Base-by-base conservation (phyloP, 768 basidiomycete species). In the Suillus bovinus region DNA sequence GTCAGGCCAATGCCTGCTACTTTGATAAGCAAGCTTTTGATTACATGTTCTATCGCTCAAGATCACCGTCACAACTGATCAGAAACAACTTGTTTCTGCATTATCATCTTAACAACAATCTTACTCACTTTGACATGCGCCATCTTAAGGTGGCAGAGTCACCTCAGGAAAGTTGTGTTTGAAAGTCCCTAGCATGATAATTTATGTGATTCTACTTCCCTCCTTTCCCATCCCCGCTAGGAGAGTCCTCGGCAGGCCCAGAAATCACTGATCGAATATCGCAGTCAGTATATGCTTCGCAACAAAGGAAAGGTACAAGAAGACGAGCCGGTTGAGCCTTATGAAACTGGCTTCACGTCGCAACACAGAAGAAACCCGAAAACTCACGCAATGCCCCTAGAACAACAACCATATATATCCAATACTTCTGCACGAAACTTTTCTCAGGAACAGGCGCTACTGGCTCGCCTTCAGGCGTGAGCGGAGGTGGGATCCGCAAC, bases 381-480 rank as follows among this genome's bases (percentile, higher is more conserved):
- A 59, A 82, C 87, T 74, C 70, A 91, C 88, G 59, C 20, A 90
- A 69, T 49, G 86, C 83, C 20, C 89, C 69, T 11, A 89, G 72
- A 49, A 84, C 72, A 4, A 86, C 80, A 46, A 81, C 77, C 41
- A 93, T 83, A 68, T 94, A 94, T 74, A 94, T 79, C 94, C 94
- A 96, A 74, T 96, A 96, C 72, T 94, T 95, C 69, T 93, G 90
- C 46, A 94, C 61, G 74, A 95, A 93, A 13, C 86, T 78, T 74
- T 94, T 90, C 70, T 96, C 92, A 0, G 83, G 81, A 38, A 78
- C 71, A 0, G 87, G 83, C 61, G 80, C 72, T 27, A 90, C 77
- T 22, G 85, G 82, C 68, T 86, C 82, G 52, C 92, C 92, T 69
- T 89, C 80, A 17, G 84, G 76, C 10, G 85, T 86, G 27, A 93